Conservation (phyloP, 2,329 filamentous ascomycete species). For the Epicoccum nigrum region DNA sequence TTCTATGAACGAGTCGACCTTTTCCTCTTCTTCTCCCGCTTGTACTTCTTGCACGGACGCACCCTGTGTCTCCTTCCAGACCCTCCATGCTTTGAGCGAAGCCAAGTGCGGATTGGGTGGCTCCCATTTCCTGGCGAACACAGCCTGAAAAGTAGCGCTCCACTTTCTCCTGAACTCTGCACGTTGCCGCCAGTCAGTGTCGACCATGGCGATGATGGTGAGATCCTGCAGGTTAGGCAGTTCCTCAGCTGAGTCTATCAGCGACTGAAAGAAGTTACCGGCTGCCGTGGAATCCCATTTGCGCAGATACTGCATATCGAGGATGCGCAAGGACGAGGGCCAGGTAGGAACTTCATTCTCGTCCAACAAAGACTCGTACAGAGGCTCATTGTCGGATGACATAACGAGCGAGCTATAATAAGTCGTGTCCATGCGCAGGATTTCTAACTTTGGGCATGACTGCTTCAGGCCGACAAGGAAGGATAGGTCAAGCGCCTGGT, state of each 20-base stretch:
- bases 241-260: slow-evolving; percentile 72
- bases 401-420: slow-evolving; percentile 75
- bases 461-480: slow-evolving; percentile 72
- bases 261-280: slow-evolving; percentile 77
- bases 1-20: slow-evolving; percentile 38
- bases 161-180: slow-evolving; percentile 80
- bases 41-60: not conserved
- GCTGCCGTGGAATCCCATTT: slow-evolving; percentile 74
- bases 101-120: slow-evolving; percentile 53
- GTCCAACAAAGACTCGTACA: slow-evolving; percentile 71
- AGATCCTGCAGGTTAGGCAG: slow-evolving; percentile 73
- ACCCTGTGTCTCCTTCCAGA: slow-evolving; percentile 44
- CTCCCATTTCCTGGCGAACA: slow-evolving; percentile 64
- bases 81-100: slow-evolving; percentile 51
- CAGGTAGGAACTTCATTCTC: slow-evolving; percentile 73
- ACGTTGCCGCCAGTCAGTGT: slow-evolving; percentile 79
- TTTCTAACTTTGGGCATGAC: slow-evolving; percentile 72
- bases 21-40: slow-evolving; percentile 13
- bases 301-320: slow-evolving; percentile 79
- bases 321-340: slow-evolving; percentile 71
- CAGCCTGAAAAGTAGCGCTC: slow-evolving; percentile 70
- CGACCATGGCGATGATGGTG: slow-evolving; percentile 72
- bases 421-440: slow-evolving; percentile 76
- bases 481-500: slow-evolving; percentile 75
- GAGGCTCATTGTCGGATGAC: slow-evolving; percentile 74